Base-by-base conservation (phyloP, 768 basidiomycete genomes). In the Boletus pseudo-olivaceus region DNA sequence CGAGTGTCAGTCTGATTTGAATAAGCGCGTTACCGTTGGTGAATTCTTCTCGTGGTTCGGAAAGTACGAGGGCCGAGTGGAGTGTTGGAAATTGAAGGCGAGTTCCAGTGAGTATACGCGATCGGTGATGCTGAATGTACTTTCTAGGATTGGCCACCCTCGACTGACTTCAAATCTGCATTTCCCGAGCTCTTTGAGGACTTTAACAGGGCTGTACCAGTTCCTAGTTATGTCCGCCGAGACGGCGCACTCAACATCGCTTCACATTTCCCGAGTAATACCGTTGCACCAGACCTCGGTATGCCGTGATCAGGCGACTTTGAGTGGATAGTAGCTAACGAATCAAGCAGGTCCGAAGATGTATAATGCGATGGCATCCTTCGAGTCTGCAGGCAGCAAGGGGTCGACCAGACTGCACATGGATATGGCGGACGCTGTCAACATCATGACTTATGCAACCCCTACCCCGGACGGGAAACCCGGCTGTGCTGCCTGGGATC, bases 371-470 rank as follows among this genome's bases (percentile, higher is more conserved):
- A 84, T 92, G 74, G 84, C 85, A 10, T 88, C 87, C 4, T 79
- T 76, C 38, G 85, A 88, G 62, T 67, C 71, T 5, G 67, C 75
- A 30, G 87, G 87, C 4, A 88, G 84, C 64, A 87, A 88, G 62
- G 93, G 94, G 2, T 85, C 90, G 20, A 97, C 94, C 10, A 77
- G 90, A 53, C 72, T 97, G 47, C 95, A 97, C 62, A 93, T 96
- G 90, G 92, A 93, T 69, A 91, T 94, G 83, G 90, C 90, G 0
- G 93, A 94, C 62, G 94, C 95, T 5, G 74, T 97, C 56, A 98
- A 98, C 67, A 80, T 98, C 56, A 90, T 97, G 89, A 80, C 90
- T 1, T 85, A 84, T 65, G 82, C 93, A 9, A 72, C 78, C 44
- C 68, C 74, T 10, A 72, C 64, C 14, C 79, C 88, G 26, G 84